Conservation (phyloP, 2,329 filamentous ascomycete genomes). For the Drechslera avenae region DNA sequence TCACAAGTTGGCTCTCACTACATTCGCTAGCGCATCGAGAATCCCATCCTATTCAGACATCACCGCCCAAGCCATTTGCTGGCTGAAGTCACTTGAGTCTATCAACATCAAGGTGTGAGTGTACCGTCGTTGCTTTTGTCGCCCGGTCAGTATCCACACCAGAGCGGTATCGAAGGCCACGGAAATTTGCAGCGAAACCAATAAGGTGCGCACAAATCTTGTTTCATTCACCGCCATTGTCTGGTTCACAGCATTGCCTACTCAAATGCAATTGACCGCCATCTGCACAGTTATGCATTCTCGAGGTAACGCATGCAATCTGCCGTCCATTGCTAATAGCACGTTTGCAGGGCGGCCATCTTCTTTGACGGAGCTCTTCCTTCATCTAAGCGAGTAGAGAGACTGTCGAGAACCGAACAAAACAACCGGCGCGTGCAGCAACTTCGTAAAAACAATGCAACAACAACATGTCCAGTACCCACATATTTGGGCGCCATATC, state of each 20-base stretch:
- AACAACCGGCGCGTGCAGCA: constrained; percentile 62
- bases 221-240: constrained; percentile 7
- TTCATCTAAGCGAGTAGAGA: constrained; percentile 64
- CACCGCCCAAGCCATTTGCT: constrained; percentile 58
- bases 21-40: constrained; percentile 31
- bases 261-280: constrained; percentile 18
- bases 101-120: constrained; percentile 68
- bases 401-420: constrained; percentile 65
- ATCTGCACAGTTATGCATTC: constrained; percentile 12
- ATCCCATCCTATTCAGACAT: constrained; percentile 64
- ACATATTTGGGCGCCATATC: constrained; percentile 48
- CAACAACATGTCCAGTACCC: constrained; percentile 34
- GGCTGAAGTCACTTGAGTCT: constrained; percentile 64
- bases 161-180: constrained; percentile 6
- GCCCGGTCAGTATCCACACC: constrained; percentile 11
- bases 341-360: constrained; percentile 58
- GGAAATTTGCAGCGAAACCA: constrained; percentile 12
- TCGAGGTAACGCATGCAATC: constrained; percentile 13
- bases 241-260: constrained; percentile 11
- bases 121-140: constrained; percentile 18
- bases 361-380: constrained; percentile 89
- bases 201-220: constrained; percentile 21
- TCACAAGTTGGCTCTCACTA: constrained; percentile 55
- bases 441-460: constrained; percentile 48
- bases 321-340: constrained; percentile 28